Evolutionary conservation across 2,329 filamentous ascomycete species (phyloP), one percentile per base, ranked within the genome.

Genomic region (Diaporthe sp.): DNA sequence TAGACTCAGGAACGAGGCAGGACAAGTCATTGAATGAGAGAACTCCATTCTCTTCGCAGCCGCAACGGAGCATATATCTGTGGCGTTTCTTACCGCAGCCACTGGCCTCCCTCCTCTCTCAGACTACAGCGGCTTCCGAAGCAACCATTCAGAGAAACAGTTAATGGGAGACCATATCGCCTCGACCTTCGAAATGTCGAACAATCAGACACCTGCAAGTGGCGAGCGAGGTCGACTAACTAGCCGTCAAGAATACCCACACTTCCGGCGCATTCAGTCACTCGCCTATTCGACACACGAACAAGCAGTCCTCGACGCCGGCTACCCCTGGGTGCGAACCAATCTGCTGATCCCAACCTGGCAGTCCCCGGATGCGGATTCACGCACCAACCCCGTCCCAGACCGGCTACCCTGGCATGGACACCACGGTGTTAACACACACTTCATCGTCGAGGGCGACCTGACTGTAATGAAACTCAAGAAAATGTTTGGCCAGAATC

Each of bases 391-490:
- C 2, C 19, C 5, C 42, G 22, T 51, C 37, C 39, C 63, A 5
- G 39, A 73, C 63, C 30, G n/a, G 17, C 42, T 61, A 47, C 63
- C 35, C 3, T 10, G 75, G 22, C 73, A 76, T 39, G 78, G 80
- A 73, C 63, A 77, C 25, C 73, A 76, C 56, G 78, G 80, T 73
- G 78, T 80, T 27, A 80, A 80, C 53, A 79, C 77, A 9, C 83
- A 83, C 27, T 80, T 85, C 55, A 79, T 84, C 4, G 79, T 85
- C 73, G 80, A 84, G 65, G 81, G 80, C 25, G 80, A 84, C 22
- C 25, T 72, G 47, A 65, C 56, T 9, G 2, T 72, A 10, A 25
- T 25, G 25, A 35, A 44, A 10, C 27, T 22, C 42, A 65, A 25
- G 22, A 51, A 30, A 4, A 17, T 55, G 25, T 61, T 65, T 19